Percentiles rank a stretch among this genome's conserved stretches.
These are phyloP conservation scores for Phytophthora hybrid DNA, from an alignment of 352 stramenopile species.

Conservation along the genomic window DNA sequence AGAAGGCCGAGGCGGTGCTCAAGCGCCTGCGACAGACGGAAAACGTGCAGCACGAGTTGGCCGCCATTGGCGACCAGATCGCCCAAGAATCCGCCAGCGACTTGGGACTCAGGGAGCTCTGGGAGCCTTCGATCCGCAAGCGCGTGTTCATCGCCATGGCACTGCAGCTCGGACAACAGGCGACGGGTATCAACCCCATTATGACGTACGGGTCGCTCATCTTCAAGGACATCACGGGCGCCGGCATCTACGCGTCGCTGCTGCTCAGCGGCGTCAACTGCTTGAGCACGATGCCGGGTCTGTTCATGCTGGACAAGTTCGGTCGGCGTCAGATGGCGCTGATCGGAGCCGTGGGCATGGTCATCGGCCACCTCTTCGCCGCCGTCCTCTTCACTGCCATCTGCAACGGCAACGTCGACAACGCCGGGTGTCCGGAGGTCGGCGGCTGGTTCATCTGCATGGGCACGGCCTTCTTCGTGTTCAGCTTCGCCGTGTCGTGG, in stretches of 20 bases:
- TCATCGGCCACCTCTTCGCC: conserved; percentile 42
- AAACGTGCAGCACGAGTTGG: conserved; percentile 41
- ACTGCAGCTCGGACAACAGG: conserved; percentile 53
- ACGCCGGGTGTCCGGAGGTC: conserved; percentile 27
- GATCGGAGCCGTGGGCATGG: conserved; percentile 44
- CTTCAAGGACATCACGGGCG: conserved; percentile 46
- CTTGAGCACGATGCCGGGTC: conserved; percentile 33
- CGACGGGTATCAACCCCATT: conserved; percentile 46
- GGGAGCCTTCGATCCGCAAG: too few species aligned
- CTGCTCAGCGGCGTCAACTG: conserved; percentile 41
- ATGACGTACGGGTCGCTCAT: conserved; percentile 41
- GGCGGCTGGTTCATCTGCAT: conserved; percentile 51
- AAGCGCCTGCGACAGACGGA: conserved; percentile 43
- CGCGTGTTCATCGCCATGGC: conserved; percentile 40
- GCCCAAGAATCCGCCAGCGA: conserved; percentile 12
- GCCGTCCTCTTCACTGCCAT: conserved; percentile 40
- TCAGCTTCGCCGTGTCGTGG: conserved; percentile 42
- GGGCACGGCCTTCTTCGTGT: conserved; percentile 25
- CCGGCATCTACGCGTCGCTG: conserved; percentile 36
- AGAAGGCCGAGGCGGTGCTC: conserved; percentile 47
- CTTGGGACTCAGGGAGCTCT: conserved; percentile 16
- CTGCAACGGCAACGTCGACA: conserved; percentile 37
- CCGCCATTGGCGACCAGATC: conserved; percentile 48
- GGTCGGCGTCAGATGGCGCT: conserved; percentile 43
- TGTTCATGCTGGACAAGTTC: conserved; percentile 36